phyloP scores from a whole-genome alignment of 768 basidiomycete species.

The Omphalotus guepiniiformis region DNA sequence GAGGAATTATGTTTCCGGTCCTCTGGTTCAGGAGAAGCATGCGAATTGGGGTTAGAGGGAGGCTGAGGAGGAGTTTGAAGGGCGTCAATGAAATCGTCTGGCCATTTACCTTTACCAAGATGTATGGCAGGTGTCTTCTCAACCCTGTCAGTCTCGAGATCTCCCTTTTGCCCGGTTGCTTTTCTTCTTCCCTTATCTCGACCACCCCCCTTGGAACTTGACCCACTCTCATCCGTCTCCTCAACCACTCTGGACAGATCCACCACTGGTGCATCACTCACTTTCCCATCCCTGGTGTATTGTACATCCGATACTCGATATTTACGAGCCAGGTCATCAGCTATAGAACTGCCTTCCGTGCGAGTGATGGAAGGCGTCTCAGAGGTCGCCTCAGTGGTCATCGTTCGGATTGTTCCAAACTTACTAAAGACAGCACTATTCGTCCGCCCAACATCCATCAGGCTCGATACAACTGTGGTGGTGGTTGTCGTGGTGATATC shows the following conservation, averaged over 20 bases:
- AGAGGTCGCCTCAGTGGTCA: constrained; percentile 78
- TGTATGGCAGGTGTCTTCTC: constrained; percentile 42
- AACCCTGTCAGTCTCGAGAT: constrained; percentile 20
- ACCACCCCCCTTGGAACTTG: constrained; percentile 30
- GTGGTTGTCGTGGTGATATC: constrained; percentile 42
- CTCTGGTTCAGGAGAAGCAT: constrained; percentile 15
- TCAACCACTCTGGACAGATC: constrained; percentile 70
- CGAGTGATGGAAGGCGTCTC: constrained; percentile 63
- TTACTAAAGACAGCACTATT: constrained; percentile 47
- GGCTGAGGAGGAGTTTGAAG: constrained; percentile 39
- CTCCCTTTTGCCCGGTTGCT: constrained; percentile 14
- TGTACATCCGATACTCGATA: constrained; percentile 21
- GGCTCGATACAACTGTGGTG: constrained; percentile 53
- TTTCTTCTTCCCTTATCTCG: constrained; percentile 5
- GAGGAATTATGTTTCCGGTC: constrained; percentile 10
- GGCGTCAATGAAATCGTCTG: constrained; percentile 71
- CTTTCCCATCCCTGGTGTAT: constrained; percentile 50
- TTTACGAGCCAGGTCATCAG: constrained; percentile 45
- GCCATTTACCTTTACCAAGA: constrained; percentile 78
- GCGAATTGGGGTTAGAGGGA: constrained; percentile 1
- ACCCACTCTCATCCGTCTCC: constrained; percentile 60
- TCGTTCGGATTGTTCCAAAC: constrained; percentile 78
- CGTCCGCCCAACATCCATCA: constrained; percentile 49
- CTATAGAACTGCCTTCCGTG: constrained; percentile 59
- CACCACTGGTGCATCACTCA: constrained; percentile 56